Evolutionary conservation across 2,329 filamentous ascomycete genomes (phyloP).

Genomic region (Chalaropsis ovoidea): DNA sequence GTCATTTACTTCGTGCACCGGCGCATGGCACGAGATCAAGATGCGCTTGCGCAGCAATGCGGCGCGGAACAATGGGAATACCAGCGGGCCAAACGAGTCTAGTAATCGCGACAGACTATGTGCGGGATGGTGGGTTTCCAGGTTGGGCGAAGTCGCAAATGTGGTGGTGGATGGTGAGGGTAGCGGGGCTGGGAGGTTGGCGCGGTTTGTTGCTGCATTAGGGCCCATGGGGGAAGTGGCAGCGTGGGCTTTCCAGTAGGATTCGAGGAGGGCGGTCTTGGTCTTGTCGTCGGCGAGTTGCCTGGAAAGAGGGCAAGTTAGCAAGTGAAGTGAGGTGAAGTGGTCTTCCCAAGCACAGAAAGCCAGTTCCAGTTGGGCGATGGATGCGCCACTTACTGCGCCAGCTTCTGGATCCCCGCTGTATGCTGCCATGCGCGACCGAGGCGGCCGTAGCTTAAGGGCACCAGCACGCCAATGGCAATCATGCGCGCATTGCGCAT

Average conservation of each 20-base stretch:
- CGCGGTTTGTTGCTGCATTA: slow-evolving; percentile 32
- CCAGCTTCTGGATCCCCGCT: slow-evolving; percentile 61
- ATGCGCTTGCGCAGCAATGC: slow-evolving; percentile 81
- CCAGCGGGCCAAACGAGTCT: slow-evolving; percentile 75
- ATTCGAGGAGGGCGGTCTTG: slow-evolving; percentile 54
- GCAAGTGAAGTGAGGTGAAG: no score
- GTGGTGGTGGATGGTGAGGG: neutral
- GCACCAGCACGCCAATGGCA: slow-evolving; percentile 79
- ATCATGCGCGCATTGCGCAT: slow-evolving; percentile 86
- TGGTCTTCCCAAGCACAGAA: slow-evolving; percentile 26
- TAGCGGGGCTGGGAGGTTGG: neutral
- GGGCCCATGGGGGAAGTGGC: slow-evolving; percentile 37
- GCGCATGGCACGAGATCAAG: slow-evolving; percentile 73
- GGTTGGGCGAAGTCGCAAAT: neutral
- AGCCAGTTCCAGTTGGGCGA: neutral
- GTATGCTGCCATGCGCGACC: slow-evolving; percentile 87
- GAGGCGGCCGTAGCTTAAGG: slow-evolving; percentile 71
- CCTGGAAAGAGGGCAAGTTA: slow-evolving; percentile 31
- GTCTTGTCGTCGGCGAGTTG: slow-evolving; percentile 55
- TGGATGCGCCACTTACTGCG: slow-evolving; percentile 44
- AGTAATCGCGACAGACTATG: slow-evolving; percentile 69
- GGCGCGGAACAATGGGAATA: slow-evolving; percentile 84
- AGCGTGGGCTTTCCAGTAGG: slow-evolving; percentile 61
- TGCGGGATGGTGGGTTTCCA: slow-evolving; percentile 61
- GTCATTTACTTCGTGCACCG: slow-evolving; percentile 76